A percentile compares a stretch with the other conserved stretches of the same genome.
These are phyloP conservation scores for Colletotrichum spinosum DNA, from an alignment of 2,329 filamentous ascomycete species.

Conservation along the genomic window DNA sequence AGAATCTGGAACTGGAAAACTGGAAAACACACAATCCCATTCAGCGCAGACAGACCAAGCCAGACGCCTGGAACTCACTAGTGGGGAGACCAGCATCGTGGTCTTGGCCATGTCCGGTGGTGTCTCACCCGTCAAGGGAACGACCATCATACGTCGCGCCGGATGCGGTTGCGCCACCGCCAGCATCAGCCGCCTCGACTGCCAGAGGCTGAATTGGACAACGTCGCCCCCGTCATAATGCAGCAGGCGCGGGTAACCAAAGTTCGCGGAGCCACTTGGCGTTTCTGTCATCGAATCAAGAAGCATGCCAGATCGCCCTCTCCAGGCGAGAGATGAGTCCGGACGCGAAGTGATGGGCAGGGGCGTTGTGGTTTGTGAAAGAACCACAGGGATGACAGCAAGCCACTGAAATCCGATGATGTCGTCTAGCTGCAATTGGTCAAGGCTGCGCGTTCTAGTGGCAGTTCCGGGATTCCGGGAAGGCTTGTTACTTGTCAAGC, in stretches of 20 bases:
- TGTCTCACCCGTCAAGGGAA: neutral
- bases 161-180: conserved; percentile 23
- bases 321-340: too few relatives aligned
- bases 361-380: too few relatives aligned
- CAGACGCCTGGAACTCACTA: neutral
- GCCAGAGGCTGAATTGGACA: neutral
- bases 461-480: too few relatives aligned
- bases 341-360: too few relatives aligned
- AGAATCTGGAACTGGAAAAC: neutral
- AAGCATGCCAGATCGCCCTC: too few relatives aligned
- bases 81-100: neutral
- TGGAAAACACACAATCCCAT: neutral
- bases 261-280: neutral
- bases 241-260: neutral
- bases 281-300: neutral
- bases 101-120: conserved; percentile 14
- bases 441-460: too few relatives aligned
- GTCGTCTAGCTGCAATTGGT: too few relatives aligned
- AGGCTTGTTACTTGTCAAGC: too few relatives aligned
- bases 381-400: too few relatives aligned
- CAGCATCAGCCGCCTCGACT: neutral
- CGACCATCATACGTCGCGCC: neutral
- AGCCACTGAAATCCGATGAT: too few relatives aligned
- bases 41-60: too few relatives aligned
- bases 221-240: too few relatives aligned